Evolutionary conservation across 345 rosid genomes (phyloP).

Genomic region (Pistacia vera): DNA sequence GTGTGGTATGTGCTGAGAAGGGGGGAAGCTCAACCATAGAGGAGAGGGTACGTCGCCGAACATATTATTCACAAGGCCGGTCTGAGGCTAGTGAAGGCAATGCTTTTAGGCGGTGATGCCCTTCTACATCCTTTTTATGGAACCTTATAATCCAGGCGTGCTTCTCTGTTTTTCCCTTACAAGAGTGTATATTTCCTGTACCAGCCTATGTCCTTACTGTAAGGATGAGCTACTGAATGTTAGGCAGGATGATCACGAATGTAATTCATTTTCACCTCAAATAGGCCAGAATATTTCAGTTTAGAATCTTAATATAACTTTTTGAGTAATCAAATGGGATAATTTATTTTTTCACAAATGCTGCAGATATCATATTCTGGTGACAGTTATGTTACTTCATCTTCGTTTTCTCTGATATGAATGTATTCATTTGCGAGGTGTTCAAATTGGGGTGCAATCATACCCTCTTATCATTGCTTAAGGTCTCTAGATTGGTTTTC

Average conservation of each 20-base stretch:
- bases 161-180: not conserved
- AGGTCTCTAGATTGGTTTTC: too few relatives aligned
- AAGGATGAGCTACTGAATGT: not conserved
- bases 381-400: too few relatives aligned
- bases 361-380: too few relatives aligned
- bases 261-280: not conserved
- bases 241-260: not conserved
- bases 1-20: constrained; percentile 77
- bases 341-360: too few relatives aligned
- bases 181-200: not conserved
- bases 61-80: constrained; percentile 78
- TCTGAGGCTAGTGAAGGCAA: constrained; percentile 66
- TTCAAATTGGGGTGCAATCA: too few relatives aligned
- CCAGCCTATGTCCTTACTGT: not conserved
- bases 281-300: not conserved
- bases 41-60: constrained; percentile 89
- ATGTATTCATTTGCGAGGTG: too few relatives aligned
- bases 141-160: not conserved
- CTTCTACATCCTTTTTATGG: not conserved
- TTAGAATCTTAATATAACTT: not conserved
- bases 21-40: constrained; percentile 91
- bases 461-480: too few relatives aligned
- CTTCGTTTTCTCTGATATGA: too few relatives aligned
- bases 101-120: constrained; percentile 74
- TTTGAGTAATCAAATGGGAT: not conserved